phyloP scores from a whole-genome alignment of 2,329 filamentous ascomycete genomes.

The Cadophora luteo-olivacea region DNA sequence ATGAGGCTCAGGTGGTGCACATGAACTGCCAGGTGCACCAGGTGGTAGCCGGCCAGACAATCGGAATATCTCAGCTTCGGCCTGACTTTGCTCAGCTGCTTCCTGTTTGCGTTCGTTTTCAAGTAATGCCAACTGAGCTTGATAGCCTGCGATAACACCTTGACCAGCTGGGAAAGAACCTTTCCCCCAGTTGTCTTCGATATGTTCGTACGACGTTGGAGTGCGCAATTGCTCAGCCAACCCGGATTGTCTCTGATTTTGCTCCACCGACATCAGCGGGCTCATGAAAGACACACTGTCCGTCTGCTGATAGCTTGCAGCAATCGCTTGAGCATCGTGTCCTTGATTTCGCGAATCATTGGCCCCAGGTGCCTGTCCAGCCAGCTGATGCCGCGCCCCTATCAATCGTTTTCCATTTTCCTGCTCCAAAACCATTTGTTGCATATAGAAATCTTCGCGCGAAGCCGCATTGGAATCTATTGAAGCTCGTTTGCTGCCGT shows the following conservation, averaged over 20 bases:
- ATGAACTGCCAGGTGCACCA: slow-evolving; percentile 11
- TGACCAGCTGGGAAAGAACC: neutral
- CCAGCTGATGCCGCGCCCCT: slow-evolving; percentile 5
- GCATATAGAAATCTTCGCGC: slow-evolving; percentile 15
- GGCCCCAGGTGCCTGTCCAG: neutral
- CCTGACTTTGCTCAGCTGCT: neutral
- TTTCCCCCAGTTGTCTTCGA: neutral
- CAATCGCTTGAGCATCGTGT: slow-evolving; percentile 9
- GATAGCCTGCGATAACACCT: slow-evolving; percentile 1
- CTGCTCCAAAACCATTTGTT: slow-evolving; percentile 18
- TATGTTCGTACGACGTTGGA: too few relatives aligned
- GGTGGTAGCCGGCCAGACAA: neutral
- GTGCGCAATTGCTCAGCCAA: neutral
- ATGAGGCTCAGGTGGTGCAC: neutral
- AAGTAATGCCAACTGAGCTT: neutral
- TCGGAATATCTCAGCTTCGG: slow-evolving; percentile 7
- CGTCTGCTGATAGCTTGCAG: neutral
- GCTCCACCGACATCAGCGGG: neutral
- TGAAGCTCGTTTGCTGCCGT: neutral
- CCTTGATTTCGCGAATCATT: slow-evolving; percentile 5
- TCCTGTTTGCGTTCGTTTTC: neutral
- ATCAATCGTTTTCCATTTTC: slow-evolving; percentile 19
- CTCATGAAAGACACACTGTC: neutral
- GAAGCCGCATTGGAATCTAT: neutral
- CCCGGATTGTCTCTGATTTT: neutral